Conservation (phyloP, 2,329 filamentous ascomycete genomes). For the Microdochium nivale region DNA sequence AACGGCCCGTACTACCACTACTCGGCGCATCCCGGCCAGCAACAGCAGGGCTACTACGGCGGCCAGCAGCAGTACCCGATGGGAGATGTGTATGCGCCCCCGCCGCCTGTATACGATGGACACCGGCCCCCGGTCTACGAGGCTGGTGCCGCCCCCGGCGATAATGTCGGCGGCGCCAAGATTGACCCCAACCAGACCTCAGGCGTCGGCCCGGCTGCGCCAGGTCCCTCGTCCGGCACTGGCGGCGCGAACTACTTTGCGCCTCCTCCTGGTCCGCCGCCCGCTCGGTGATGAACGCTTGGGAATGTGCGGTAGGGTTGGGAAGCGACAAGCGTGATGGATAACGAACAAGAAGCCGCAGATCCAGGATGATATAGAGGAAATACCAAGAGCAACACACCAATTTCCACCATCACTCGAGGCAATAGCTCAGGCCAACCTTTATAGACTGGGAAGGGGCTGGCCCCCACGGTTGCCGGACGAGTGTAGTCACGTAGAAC, state of each 20-base stretch:
- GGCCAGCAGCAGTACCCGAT: background rate
- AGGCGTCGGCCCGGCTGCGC: background rate
- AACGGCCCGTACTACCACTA: conserved; percentile 31
- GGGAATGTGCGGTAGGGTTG: conserved; percentile 3
- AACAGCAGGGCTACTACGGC: conserved; percentile 26
- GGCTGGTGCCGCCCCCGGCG: conserved; percentile 19
- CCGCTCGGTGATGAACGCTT: conserved; percentile 14
- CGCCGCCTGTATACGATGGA: conserved; percentile 51
- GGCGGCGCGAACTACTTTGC: conserved; percentile 24
- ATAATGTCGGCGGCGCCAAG: conserved; percentile 38
- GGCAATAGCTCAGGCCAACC: too few species aligned
- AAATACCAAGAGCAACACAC: too few species aligned
- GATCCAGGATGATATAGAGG: too few species aligned
- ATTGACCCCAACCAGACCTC: conserved; percentile 39
- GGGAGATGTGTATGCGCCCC: conserved; percentile 39
- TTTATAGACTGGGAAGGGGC: too few species aligned
- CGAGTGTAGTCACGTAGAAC: too few species aligned
- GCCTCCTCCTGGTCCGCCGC: conserved; percentile 41
- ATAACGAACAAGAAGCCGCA: too few species aligned
- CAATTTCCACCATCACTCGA: too few species aligned
- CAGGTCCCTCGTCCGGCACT: conserved; percentile 15
- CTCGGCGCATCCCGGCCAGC: conserved; percentile 19
- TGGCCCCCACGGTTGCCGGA: too few species aligned
- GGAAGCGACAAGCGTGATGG: too few species aligned
- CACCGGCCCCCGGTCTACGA: conserved; percentile 48